phyloP scores from a whole-genome alignment of 2,329 filamentous ascomycete genomes.

The Tolypocladium tropicale region DNA sequence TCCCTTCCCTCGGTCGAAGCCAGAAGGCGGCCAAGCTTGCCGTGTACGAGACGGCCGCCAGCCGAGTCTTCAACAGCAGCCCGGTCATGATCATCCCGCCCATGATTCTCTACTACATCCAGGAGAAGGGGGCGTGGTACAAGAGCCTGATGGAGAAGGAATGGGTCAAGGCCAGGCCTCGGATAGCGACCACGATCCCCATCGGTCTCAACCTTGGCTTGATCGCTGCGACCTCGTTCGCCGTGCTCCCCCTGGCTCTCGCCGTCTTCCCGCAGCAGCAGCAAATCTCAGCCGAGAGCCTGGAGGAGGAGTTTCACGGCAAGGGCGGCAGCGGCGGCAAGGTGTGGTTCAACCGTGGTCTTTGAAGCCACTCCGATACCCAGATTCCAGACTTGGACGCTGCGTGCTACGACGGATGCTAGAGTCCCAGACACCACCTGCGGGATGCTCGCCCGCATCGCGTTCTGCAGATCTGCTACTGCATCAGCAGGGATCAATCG shows the following conservation, averaged over 20 bases:
- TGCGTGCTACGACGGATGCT: neutral
- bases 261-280: constrained; percentile 90
- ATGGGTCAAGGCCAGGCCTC: constrained; percentile 71
- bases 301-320: constrained; percentile 82
- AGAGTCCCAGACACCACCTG: neutral
- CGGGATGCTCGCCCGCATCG: neutral
- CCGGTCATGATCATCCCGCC: constrained; percentile 97
- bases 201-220: constrained; percentile 78
- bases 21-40: constrained; percentile 80
- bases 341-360: constrained; percentile 95
- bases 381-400: neutral
- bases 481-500: neutral
- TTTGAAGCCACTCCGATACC: constrained; percentile 36
- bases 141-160: constrained; percentile 44
- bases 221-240: constrained; percentile 78
- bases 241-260: constrained; percentile 80
- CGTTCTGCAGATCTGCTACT: neutral
- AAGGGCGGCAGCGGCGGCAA: constrained; percentile 67
- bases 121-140: constrained; percentile 39
- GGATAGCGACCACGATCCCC: constrained; percentile 43
- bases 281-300: constrained; percentile 58
- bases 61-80: constrained; percentile 83
- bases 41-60: constrained; percentile 86
- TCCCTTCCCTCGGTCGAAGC: constrained; percentile 71
- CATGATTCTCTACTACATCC: constrained; percentile 72